Conservation (phyloP, 2,329 filamentous ascomycete species). For the Seiridium unicorne region DNA sequence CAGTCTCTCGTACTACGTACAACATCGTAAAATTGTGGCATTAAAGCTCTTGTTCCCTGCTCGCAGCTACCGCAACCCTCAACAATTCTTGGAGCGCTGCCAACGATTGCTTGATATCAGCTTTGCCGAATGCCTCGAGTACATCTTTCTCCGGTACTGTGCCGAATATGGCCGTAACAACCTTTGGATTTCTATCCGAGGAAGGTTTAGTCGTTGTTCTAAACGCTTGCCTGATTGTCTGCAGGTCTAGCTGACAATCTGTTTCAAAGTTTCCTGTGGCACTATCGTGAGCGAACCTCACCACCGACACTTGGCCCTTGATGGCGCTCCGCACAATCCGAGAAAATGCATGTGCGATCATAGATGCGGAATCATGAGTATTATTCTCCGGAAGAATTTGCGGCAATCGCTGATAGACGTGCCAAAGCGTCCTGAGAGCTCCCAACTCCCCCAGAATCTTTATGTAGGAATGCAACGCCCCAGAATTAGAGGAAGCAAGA, state of each 20-base stretch:
- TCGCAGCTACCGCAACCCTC: not conserved
- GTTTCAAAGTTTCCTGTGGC: slow-evolving; percentile 6
- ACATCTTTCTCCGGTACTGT: not conserved
- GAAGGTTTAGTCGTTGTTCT: not conserved
- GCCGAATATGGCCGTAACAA: not conserved
- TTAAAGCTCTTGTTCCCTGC: not conserved
- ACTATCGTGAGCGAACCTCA: slow-evolving; percentile 6
- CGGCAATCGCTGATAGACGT: slow-evolving; percentile 8
- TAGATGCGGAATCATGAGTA: not conserved
- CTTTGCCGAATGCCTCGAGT: not conserved
- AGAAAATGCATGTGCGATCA: not conserved
- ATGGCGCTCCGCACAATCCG: not conserved
- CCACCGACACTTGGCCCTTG: not conserved
- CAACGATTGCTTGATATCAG: slow-evolving; percentile 1
- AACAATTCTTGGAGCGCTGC: not conserved
- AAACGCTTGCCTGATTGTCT: slow-evolving; percentile 16
- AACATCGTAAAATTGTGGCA: not conserved
- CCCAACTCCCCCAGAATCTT: slow-evolving; percentile 23
- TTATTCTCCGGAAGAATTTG: not conserved
- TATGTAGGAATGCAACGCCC: slow-evolving; percentile 1
- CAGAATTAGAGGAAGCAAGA: not conserved
- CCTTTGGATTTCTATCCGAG: not conserved
- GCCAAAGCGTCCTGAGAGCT: slow-evolving; percentile 27
- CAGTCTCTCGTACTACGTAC: not conserved
- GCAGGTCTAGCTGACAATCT: slow-evolving; percentile 22